Percentiles rank a stretch among this genome's conserved stretches.
Conservation (phyloP, 192 early-diverging fungal species). For the Coemansia sp. region DNA sequence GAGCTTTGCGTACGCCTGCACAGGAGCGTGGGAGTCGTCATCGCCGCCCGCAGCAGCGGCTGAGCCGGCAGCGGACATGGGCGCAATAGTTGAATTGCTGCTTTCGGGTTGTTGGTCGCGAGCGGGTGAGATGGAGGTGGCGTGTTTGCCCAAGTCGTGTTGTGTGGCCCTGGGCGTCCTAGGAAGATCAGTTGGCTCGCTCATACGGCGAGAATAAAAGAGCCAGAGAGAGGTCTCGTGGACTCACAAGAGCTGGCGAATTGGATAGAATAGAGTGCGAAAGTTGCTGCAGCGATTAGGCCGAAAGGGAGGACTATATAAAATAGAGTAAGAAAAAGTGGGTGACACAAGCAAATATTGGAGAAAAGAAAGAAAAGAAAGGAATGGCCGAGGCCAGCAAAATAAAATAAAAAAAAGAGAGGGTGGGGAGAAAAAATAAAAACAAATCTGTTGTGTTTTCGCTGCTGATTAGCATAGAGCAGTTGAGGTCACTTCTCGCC, state of each 20-base stretch:
- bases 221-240: neutral
- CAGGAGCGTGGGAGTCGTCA: slow-evolving; percentile 51
- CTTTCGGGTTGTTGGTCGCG: slow-evolving; percentile 5
- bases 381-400: neutral
- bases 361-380: slow-evolving; percentile 11
- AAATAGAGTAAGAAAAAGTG: neutral
- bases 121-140: slow-evolving; percentile 9
- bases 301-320: neutral
- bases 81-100: slow-evolving; percentile 11
- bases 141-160: slow-evolving; percentile 19
- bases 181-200: slow-evolving; percentile 25
- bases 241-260: neutral
- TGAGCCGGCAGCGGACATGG: neutral
- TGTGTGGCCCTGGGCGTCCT: slow-evolving; percentile 33
- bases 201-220: slow-evolving; percentile 11
- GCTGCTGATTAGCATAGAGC: neutral
- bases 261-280: neutral
- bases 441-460: neutral
- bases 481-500: neutral
- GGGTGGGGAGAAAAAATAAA: neutral
- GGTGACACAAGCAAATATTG: slow-evolving; percentile 1
- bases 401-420: slow-evolving; percentile 1
- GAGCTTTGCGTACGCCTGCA: slow-evolving; percentile 89
- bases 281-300: neutral
- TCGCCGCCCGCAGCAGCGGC: slow-evolving; percentile 5